These are phyloP conservation scores for Agaricus subrufescens DNA, from an alignment of 768 basidiomycete genomes.

Conservation along the genomic window DNA sequence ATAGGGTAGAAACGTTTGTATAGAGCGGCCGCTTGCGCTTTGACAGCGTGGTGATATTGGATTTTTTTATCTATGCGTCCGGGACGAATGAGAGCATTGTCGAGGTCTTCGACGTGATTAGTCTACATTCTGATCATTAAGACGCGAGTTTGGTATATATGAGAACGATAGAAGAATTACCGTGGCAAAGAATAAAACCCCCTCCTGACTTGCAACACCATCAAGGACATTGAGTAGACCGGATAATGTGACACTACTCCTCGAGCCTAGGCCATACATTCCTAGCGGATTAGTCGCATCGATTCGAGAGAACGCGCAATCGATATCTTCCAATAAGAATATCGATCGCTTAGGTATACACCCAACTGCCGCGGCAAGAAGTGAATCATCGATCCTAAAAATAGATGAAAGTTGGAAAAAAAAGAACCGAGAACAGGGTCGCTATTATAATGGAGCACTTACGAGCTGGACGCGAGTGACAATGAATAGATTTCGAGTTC, in stretches of 20 bases:
- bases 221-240: constrained; percentile 55
- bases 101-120: constrained; percentile 51
- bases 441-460: constrained; percentile 10
- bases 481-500: constrained; percentile 75
- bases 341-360: constrained; percentile 46
- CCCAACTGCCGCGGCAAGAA: constrained; percentile 37
- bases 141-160: not conserved
- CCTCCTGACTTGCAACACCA: constrained; percentile 55
- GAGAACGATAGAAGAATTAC: constrained; percentile 20
- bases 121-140: constrained; percentile 27
- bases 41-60: constrained; percentile 42
- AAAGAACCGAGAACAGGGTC: not conserved
- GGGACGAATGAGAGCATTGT: constrained; percentile 49
- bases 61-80: constrained; percentile 53
- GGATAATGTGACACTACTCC: constrained; percentile 40
- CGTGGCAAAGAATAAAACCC: constrained; percentile 56
- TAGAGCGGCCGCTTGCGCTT: constrained; percentile 38
- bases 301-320: constrained; percentile 50
- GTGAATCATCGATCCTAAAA: constrained; percentile 41
- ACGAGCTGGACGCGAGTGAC: constrained; percentile 45
- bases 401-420: not conserved
- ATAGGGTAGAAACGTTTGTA: constrained; percentile 47
- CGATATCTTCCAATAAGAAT: constrained; percentile 54
- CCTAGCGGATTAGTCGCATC: constrained; percentile 16
- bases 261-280: constrained; percentile 9